Evolutionary conservation across 805 yeast species (phyloP).

Genomic region (Candida pini): DNA sequence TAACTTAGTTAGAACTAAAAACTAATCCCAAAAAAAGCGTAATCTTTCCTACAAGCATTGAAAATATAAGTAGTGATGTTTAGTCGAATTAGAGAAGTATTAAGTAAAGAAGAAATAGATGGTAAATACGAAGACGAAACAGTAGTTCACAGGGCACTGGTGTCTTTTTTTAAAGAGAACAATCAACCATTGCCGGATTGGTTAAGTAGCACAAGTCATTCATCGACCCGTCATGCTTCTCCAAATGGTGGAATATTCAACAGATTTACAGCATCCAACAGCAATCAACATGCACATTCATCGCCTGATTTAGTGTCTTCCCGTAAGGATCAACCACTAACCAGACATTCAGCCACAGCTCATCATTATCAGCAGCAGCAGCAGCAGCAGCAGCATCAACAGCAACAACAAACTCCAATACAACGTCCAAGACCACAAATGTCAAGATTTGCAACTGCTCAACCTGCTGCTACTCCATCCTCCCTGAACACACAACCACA

Average conservation of each 20-base stretch:
- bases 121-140: slow-evolving; percentile 30
- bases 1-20: too few species aligned
- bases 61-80: slow-evolving; percentile 10
- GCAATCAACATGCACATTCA: too few species aligned
- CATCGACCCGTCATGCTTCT: too few species aligned
- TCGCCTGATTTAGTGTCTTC: too few species aligned
- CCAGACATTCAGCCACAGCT: neutral
- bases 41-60: too few species aligned
- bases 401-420: neutral
- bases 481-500: too few species aligned
- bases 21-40: too few species aligned
- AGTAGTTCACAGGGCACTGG: slow-evolving; percentile 26
- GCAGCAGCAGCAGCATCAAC: slow-evolving; percentile 2
- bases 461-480: too few species aligned
- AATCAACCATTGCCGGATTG: slow-evolving; percentile 24
- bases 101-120: slow-evolving; percentile 30
- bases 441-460: too few species aligned
- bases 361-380: slow-evolving; percentile 1
- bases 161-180: slow-evolving; percentile 21
- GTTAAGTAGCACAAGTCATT: too few species aligned
- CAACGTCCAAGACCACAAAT: neutral
- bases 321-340: too few species aligned
- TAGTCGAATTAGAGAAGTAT: slow-evolving; percentile 18
- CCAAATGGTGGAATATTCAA: too few species aligned
- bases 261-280: neutral